phyloP scores from a whole-genome alignment of 352 stramenopile species.

The Pythium rishiriense region DNA sequence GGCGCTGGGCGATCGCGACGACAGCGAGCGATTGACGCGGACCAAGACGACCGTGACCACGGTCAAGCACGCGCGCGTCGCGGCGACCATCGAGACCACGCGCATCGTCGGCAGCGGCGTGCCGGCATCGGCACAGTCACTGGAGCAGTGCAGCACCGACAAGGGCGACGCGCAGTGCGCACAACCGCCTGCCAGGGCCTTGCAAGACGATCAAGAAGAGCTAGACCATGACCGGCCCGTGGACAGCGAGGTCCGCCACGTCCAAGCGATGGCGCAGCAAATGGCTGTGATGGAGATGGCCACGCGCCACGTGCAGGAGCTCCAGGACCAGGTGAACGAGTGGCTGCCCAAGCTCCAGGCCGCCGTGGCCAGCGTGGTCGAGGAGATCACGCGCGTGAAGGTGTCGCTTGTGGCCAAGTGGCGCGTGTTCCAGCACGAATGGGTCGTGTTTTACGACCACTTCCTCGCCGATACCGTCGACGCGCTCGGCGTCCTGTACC shows the following conservation, averaged over 20 bases:
- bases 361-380: background rate
- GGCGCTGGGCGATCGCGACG: constrained; percentile 5
- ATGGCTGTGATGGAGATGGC: constrained; percentile 1
- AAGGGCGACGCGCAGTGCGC: constrained; percentile 22
- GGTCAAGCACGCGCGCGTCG: constrained; percentile 12
- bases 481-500: constrained; percentile 10
- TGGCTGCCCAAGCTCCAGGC: constrained; percentile 27
- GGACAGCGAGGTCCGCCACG: background rate
- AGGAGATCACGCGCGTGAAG: constrained; percentile 10
- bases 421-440: constrained; percentile 2
- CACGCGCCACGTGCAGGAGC: constrained; percentile 19
- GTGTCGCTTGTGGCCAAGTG: constrained; percentile 4
- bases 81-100: constrained; percentile 16
- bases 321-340: constrained; percentile 15
- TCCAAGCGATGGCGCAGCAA: constrained; percentile 1
- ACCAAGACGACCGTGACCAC: constrained; percentile 18
- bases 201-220: constrained; percentile 16
- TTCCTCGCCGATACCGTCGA: constrained; percentile 21
- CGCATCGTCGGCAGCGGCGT: constrained; percentile 7
- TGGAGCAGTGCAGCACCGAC: constrained; percentile 9
- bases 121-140: background rate
- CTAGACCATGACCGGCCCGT: no score
- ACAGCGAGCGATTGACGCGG: background rate
- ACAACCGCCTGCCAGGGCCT: background rate
- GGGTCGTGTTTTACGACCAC: constrained; percentile 13